Conservation (phyloP, 306 rosid species). For the Quercus mongolica region DNA sequence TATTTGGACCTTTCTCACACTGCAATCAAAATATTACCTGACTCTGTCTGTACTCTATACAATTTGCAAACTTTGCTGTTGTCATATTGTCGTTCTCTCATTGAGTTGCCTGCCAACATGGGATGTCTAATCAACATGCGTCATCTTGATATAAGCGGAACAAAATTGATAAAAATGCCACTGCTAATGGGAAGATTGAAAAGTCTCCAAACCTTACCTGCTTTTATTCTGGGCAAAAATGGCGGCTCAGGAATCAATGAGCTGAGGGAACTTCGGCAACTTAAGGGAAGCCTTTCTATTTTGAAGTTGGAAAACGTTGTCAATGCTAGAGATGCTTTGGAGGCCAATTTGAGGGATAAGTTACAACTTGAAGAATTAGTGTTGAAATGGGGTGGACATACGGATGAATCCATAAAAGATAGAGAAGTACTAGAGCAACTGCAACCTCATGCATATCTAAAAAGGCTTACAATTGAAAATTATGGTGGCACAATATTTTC, state of each 20-base stretch:
- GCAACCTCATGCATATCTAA: conserved; percentile 20
- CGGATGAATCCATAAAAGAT: background rate
- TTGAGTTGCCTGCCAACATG: background rate
- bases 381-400: conserved; percentile 8
- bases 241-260: background rate
- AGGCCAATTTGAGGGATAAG: background rate
- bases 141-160: background rate
- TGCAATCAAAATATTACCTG: background rate
- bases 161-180: conserved; percentile 13
- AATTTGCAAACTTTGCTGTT: background rate
- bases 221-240: background rate
- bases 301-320: background rate
- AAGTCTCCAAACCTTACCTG: background rate
- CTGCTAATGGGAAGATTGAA: conserved; percentile 1
- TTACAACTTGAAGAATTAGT: background rate
- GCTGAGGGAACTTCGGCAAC: background rate
- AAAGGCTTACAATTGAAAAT: background rate
- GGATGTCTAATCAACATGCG: conserved; percentile 1
- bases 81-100: background rate
- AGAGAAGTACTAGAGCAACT: background rate
- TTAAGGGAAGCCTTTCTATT: too few species aligned
- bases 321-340: background rate
- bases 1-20: conserved; percentile 12
- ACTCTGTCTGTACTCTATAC: background rate
- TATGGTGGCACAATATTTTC: conserved; percentile 18